Evolutionary conservation across 768 basidiomycete genomes (phyloP).

Genomic region (Boletus rufocinnamomeus): DNA sequence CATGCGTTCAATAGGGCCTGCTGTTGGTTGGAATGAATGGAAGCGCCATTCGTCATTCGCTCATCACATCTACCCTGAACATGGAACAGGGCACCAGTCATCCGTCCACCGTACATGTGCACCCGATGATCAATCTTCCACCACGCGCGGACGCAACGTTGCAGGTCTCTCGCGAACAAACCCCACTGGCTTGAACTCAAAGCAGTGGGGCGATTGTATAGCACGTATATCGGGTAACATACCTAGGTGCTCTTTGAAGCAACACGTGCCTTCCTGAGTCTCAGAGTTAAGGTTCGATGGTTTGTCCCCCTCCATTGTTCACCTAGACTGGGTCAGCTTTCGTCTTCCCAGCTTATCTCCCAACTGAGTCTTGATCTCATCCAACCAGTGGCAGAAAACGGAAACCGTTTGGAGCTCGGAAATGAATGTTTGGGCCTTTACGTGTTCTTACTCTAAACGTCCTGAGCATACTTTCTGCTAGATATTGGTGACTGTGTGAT

Average conservation of each 20-base stretch:
- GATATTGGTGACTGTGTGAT: background rate
- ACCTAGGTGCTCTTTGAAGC: slow-evolving; percentile 3
- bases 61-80: slow-evolving; percentile 20
- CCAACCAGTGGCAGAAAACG: slow-evolving; percentile 6
- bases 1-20: slow-evolving; percentile 2
- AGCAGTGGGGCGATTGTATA: background rate
- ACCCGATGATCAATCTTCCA: slow-evolving; percentile 32
- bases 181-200: slow-evolving; percentile 9
- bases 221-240: background rate
- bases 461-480: background rate
- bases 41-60: slow-evolving; percentile 14
- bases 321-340: background rate
- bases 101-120: slow-evolving; percentile 15
- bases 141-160: slow-evolving; percentile 28
- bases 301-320: slow-evolving; percentile 18
- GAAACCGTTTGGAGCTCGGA: slow-evolving; percentile 11
- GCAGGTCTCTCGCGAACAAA: slow-evolving; percentile 15
- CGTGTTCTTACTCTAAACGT: slow-evolving; percentile 7
- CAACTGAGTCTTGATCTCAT: slow-evolving; percentile 16
- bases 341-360: slow-evolving; percentile 31
- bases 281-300: slow-evolving; percentile 20
- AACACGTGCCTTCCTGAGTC: slow-evolving; percentile 1
- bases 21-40: slow-evolving; percentile 14
- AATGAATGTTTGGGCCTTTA: slow-evolving; percentile 16
- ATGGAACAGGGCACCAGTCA: slow-evolving; percentile 11